Percentiles rank a stretch among this genome's conserved stretches.
Evolutionary conservation across 2,329 filamentous ascomycete genomes (phyloP).

Genomic region (Colletotrichum lentis): DNA sequence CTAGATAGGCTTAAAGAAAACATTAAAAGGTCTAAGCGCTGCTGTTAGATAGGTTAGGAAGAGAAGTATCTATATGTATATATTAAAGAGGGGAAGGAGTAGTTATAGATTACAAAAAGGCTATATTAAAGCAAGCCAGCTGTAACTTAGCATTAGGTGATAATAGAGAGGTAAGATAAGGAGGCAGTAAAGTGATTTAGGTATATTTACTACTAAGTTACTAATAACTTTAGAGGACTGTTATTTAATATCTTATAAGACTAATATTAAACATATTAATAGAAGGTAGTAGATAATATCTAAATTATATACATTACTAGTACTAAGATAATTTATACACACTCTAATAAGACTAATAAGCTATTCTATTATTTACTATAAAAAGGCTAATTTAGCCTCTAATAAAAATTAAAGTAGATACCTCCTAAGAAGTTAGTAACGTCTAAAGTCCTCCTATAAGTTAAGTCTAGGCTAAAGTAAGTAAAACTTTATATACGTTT

Average conservation of each 20-base stretch:
- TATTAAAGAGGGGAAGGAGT: constrained; percentile 16
- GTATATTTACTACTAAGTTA: background rate
- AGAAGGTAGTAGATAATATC: background rate
- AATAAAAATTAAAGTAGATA: too few species aligned
- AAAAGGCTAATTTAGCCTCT: background rate
- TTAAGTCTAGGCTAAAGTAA: too few species aligned
- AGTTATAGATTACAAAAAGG: constrained; percentile 11
- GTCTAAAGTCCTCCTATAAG: too few species aligned
- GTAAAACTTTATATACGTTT: too few species aligned
- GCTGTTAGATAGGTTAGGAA: constrained; percentile 1
- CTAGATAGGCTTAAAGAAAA: background rate
- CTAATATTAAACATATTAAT: background rate
- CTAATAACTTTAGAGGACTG: background rate
- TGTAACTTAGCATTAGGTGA: constrained; percentile 1
- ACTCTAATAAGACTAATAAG: background rate
- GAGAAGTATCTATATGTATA: constrained; percentile 5
- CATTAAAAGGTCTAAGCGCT: background rate
- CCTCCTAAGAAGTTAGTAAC: too few species aligned
- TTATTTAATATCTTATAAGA: background rate
- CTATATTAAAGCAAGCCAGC: constrained; percentile 6
- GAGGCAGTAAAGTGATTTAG: constrained; percentile 1
- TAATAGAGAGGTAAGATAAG: background rate
- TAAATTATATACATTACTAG: background rate
- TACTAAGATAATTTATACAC: too few species aligned
- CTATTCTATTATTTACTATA: background rate